Evolutionary conservation across 73 alveolate species (phyloP), one percentile per base, ranked within the genome.

Genomic region (Paramecium caudatum): DNA sequence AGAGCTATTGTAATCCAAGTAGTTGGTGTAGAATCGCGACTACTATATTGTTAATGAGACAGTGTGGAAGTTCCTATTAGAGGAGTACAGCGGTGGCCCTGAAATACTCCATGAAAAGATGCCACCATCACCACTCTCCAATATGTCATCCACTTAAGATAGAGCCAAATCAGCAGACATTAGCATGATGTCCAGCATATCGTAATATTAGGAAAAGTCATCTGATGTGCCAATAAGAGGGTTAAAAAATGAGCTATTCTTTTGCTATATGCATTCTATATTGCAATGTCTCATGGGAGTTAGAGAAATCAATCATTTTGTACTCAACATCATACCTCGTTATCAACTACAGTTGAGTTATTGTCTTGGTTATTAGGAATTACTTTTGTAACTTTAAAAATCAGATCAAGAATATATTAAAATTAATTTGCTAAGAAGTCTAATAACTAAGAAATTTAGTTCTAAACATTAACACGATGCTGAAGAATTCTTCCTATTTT

Each of bases 31-130:
- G 65, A 74, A 74, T 45, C 13, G 2, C 10, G 88, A 21, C 32
- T 74, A 34, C 46, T 74, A 8, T 45, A 13, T 74, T 3, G 69
- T 74, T 0, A 74, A 74, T 41, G 88, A 74, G 21, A 27, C 62
- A 21, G 68, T 45, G 6, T 74, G 88, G 88, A 39, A 39, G 47
- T 74, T 74, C 68, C 45, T 74, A n/a, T 47, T 27, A 2, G 88
- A 74, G 21, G 62, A 74, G 19, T 74, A 74, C 32, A 43, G 68
- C 15, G 88, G 88, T 10, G 88, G 88, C 19, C 88, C 88, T 41
- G 88, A 74, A 45, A 74, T 37, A 9, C 17, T 74, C 27, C 16
- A 21, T 19, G 68, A 74, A 12, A 12, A 19, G 8, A 41, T 41
- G 17, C 62, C 68, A 9, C 46, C 25, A 41, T 36, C 88, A 16